Conservation (phyloP, 1,284 basidiomycete genomes). For the Austroboletus novae-zelandiae region DNA sequence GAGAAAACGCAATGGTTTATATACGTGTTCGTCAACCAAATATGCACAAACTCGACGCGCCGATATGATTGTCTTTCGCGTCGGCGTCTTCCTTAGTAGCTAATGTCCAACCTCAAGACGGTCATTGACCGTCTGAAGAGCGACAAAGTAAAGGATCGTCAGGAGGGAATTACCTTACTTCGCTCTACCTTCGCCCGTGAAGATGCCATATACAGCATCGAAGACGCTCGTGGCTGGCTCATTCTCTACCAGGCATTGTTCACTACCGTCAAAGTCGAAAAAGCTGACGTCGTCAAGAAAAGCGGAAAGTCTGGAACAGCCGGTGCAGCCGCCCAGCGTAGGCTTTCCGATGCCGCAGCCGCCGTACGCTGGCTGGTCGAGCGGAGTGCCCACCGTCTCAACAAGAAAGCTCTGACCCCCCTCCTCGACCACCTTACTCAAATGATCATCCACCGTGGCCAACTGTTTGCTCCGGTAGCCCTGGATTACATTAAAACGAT, state of each 20-base stretch:
- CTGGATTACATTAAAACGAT: constrained; percentile 83
- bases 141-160: constrained; percentile 71
- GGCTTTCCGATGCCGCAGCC: constrained; percentile 64
- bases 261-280: constrained; percentile 62
- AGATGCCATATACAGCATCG: constrained; percentile 51
- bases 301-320: constrained; percentile 33
- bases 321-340: constrained; percentile 45
- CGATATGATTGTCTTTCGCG: background rate
- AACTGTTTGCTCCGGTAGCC: constrained; percentile 65
- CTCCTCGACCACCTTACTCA: constrained; percentile 69
- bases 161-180: constrained; percentile 60
- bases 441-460: constrained; percentile 54
- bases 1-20: constrained; percentile 11
- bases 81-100: background rate
- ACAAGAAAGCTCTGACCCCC: constrained; percentile 49
- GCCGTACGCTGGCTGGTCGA: constrained; percentile 72
- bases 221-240: constrained; percentile 60
- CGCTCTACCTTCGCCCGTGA: constrained; percentile 61
- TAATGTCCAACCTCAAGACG: constrained; percentile 42
- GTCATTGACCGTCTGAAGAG: constrained; percentile 57
- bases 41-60: constrained; percentile 21
- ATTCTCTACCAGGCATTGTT: constrained; percentile 76
- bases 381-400: constrained; percentile 51
- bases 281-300: constrained; percentile 51
- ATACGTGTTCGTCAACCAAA: constrained; percentile 28